Conservation (phyloP, 2,329 filamentous ascomycete species). For the Arthrobotrys musiformis region DNA sequence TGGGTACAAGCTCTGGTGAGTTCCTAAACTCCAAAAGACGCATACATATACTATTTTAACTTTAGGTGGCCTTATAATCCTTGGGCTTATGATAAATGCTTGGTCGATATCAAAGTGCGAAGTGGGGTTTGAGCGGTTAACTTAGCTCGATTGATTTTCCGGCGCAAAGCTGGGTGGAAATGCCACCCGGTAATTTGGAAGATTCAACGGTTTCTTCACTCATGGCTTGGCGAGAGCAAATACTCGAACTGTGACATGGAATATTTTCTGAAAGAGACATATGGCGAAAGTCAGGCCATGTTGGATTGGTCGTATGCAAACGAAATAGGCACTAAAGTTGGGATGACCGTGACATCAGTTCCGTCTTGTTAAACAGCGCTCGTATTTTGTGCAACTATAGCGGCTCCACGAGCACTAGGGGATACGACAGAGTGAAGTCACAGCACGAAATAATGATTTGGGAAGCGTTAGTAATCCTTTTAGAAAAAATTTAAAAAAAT, state of each 20-base stretch:
- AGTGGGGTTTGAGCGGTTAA: neutral
- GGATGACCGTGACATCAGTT: slow-evolving; percentile 6
- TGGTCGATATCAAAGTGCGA: slow-evolving; percentile 10
- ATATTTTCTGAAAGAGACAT: neutral
- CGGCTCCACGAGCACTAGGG: neutral
- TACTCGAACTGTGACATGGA: slow-evolving; percentile 17
- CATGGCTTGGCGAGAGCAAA: slow-evolving; percentile 15
- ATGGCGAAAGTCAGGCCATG: neutral
- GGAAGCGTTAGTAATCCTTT: slow-evolving; percentile 6
- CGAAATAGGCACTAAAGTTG: slow-evolving; percentile 9
- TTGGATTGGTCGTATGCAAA: slow-evolving; percentile 26
- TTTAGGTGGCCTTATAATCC: slow-evolving; percentile 12
- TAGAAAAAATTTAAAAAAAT: neutral
- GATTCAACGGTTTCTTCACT: slow-evolving; percentile 3
- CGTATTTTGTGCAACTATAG: slow-evolving; percentile 16
- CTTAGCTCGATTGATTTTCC: slow-evolving; percentile 7
- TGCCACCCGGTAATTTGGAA: slow-evolving; percentile 7
- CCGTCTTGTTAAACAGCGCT: neutral
- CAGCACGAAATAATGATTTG: slow-evolving; percentile 1
- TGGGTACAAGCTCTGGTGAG: slow-evolving; percentile 14
- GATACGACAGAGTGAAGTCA: neutral
- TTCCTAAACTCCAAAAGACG: neutral
- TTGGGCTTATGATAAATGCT: slow-evolving; percentile 25
- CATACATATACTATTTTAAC: neutral
- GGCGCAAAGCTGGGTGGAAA: neutral